Conservation (phyloP, 805 yeast genomes). For the Candida golubevii region DNA sequence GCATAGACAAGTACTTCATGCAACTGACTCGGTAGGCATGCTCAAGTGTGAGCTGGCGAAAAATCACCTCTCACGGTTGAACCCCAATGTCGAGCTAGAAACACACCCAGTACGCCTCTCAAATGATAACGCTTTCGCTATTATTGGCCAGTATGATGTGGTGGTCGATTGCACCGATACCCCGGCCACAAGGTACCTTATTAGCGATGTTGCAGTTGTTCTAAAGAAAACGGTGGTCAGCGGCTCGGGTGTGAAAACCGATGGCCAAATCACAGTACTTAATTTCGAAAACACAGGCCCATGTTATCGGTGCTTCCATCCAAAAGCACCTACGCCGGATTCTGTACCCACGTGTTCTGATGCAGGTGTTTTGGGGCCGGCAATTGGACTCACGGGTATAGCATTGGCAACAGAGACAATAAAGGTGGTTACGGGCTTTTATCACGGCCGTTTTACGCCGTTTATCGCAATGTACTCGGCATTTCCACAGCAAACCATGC, state of each 20-base stretch:
- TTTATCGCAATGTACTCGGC: conserved; percentile 67
- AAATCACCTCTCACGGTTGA: conserved; percentile 46
- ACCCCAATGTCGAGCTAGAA: conserved; percentile 59
- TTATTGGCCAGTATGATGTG: conserved; percentile 63
- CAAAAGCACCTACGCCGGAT: conserved; percentile 82
- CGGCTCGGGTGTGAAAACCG: conserved; percentile 87
- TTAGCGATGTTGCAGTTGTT: conserved; percentile 78
- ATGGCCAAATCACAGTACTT: conserved; percentile 81
- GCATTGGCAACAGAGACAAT: conserved; percentile 87
- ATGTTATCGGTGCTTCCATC: conserved; percentile 91
- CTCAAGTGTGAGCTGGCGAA: conserved; percentile 79
- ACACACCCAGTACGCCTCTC: conserved; percentile 51
- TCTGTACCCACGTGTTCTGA: conserved; percentile 83
- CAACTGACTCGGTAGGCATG: conserved; percentile 60
- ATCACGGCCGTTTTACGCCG: conserved; percentile 57
- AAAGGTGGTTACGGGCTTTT: conserved; percentile 60
- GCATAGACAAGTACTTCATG: conserved; percentile 85
- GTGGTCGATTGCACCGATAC: conserved; percentile 94
- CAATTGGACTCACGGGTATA: conserved; percentile 87
- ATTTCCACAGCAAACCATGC: conserved; percentile 58
- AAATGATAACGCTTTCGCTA: conserved; percentile 55
- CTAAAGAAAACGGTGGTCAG: conserved; percentile 71
- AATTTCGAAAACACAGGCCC: conserved; percentile 72
- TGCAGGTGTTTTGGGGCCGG: conserved; percentile 93
- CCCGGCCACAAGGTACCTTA: conserved; percentile 79